These are phyloP conservation scores for Phytophthora sansomeana DNA, from an alignment of 352 stramenopile genomes.

Conservation along the genomic window DNA sequence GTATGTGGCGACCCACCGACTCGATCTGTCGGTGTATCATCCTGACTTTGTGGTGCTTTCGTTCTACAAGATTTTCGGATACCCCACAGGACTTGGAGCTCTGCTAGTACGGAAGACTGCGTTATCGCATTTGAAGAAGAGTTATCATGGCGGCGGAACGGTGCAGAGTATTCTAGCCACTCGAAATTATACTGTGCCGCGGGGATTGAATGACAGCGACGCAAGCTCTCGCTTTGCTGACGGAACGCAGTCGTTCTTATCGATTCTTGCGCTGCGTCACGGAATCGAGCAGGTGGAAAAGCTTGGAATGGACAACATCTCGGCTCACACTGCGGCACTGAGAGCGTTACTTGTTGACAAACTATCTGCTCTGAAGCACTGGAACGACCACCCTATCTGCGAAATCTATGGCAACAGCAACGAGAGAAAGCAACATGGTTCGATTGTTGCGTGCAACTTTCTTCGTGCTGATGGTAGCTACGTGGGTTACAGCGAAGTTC, in stretches of 20 bases:
- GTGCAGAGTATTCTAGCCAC: conserved; percentile 70
- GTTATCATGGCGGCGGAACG: conserved; percentile 73
- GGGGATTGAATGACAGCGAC: conserved; percentile 25
- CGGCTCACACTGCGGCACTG: conserved; percentile 58
- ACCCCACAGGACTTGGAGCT: conserved; percentile 70
- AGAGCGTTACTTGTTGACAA: conserved; percentile 46
- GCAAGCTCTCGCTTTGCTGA: conserved; percentile 55
- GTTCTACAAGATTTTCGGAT: conserved; percentile 90
- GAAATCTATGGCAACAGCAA: conserved; percentile 59
- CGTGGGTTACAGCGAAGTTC: conserved; percentile 76
- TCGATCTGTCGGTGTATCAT: conserved; percentile 56
- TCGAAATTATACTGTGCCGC: conserved; percentile 46
- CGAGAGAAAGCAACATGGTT: conserved; percentile 30
- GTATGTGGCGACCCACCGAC: conserved; percentile 57
- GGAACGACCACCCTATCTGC: conserved; percentile 56
- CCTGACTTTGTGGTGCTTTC: conserved; percentile 78
- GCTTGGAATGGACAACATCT: conserved; percentile 57
- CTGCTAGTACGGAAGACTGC: conserved; percentile 59
- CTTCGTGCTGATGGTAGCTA: conserved; percentile 56
- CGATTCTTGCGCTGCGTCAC: conserved; percentile 64
- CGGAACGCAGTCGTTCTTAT: conserved; percentile 74
- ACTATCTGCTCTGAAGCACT: conserved; percentile 53
- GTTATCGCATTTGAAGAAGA: conserved; percentile 52
- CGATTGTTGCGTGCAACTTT: conserved; percentile 77
- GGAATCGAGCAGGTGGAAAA: conserved; percentile 56